A percentile compares a stretch with the other conserved stretches of the same genome.
Evolutionary conservation across 73 alveolate genomes (phyloP).

Genomic region (Paramecium caudatum): DNA sequence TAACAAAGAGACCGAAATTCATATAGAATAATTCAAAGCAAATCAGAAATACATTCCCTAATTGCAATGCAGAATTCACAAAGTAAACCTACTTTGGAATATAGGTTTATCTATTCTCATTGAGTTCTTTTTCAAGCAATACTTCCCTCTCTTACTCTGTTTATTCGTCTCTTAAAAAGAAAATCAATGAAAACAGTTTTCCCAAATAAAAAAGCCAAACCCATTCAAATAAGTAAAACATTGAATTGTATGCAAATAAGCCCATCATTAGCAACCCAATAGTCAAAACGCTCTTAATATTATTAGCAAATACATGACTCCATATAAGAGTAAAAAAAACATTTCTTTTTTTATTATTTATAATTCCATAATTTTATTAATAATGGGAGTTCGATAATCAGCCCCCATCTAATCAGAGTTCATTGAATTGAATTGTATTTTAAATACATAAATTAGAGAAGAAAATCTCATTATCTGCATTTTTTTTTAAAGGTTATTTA

Average conservation of each 20-base stretch:
- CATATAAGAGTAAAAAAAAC: slow-evolving; percentile 57
- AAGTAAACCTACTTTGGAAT: not conserved
- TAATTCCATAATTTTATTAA: slow-evolving; percentile 12
- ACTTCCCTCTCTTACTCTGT: slow-evolving; percentile 11
- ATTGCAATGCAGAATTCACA: not conserved
- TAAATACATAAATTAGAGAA: not conserved
- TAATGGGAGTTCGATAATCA: slow-evolving; percentile 56
- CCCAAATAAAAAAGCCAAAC: slow-evolving; percentile 41
- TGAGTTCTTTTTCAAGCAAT: not conserved
- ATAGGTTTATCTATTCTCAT: not conserved
- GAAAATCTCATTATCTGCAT: slow-evolving; percentile 51
- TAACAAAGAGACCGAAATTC: slow-evolving; percentile 38
- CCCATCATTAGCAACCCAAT: slow-evolving; percentile 39
- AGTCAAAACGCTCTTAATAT: slow-evolving; percentile 41
- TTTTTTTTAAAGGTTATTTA: not conserved
- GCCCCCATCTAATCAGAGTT: slow-evolving; percentile 21
- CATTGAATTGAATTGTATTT: not conserved
- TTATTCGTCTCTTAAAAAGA: slow-evolving; percentile 2
- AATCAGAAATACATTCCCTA: slow-evolving; percentile 3
- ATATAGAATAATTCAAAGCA: slow-evolving; percentile 25
- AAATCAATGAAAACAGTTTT: slow-evolving; percentile 6
- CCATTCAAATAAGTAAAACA: slow-evolving; percentile 50
- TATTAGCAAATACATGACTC: slow-evolving; percentile 19
- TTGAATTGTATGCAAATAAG: not conserved
- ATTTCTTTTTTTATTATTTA: slow-evolving; percentile 34